Evolutionary conservation across 2,329 filamentous ascomycete genomes (phyloP).

Genomic region (Exophiala phaeomuriformis): DNA sequence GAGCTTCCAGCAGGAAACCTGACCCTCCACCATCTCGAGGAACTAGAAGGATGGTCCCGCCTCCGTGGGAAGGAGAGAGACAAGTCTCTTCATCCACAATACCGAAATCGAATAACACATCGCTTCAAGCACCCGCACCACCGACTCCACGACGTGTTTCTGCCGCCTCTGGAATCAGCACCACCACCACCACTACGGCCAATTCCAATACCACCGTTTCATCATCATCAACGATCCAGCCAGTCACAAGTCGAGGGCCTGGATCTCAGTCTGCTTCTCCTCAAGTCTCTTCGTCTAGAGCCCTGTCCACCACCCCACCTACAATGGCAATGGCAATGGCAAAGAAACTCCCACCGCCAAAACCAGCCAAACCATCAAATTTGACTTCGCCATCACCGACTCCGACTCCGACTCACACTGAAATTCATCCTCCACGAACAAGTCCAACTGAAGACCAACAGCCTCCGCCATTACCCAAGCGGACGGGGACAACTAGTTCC

Average conservation of each 20-base stretch:
- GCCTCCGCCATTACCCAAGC: slow-evolving; percentile 21
- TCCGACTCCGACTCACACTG: slow-evolving; percentile 12
- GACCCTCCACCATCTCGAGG: slow-evolving; percentile 21
- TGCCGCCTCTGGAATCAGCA: neutral
- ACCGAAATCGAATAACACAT: slow-evolving; percentile 1
- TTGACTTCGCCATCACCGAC: slow-evolving; percentile 27
- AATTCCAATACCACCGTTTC: neutral
- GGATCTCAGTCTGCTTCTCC: neutral
- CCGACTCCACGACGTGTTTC: slow-evolving; percentile 8
- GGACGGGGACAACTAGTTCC: slow-evolving; percentile 19
- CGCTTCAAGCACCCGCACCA: slow-evolving; percentile 4
- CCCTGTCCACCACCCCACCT: slow-evolving; percentile 29
- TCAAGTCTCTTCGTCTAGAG: neutral
- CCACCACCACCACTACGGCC: neutral
- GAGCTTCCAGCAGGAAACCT: slow-evolving; percentile 29
- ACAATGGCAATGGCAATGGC: neutral
- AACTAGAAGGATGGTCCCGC: slow-evolving; percentile 17
- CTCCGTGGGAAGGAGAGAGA: slow-evolving; percentile 20
- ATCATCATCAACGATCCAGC: too few relatives aligned
- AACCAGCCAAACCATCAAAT: slow-evolving; percentile 56
- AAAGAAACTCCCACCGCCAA: slow-evolving; percentile 45
- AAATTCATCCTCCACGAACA: slow-evolving; percentile 4
- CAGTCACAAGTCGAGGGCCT: too few relatives aligned
- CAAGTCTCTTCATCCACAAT: neutral
- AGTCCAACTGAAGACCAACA: slow-evolving; percentile 5